Evolutionary conservation across 768 basidiomycete genomes (phyloP), one percentile per base, ranked within the genome.

Genomic region (Sarcodon sp.): DNA sequence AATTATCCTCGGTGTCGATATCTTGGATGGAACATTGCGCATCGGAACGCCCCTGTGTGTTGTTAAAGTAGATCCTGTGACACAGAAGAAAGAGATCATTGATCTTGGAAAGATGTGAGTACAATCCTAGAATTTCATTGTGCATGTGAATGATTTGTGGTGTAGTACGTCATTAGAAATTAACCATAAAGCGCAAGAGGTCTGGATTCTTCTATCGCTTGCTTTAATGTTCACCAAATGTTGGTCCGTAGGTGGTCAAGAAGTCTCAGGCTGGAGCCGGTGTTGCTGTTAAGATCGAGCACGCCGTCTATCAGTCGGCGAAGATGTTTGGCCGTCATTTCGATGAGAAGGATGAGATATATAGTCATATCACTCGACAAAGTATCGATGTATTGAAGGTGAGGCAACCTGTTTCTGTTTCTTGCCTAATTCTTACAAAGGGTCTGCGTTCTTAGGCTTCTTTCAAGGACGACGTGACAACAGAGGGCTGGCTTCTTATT

Each of bases 251-350:
- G 87, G 71, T 89, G 27, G 77, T 98, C 56, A 98, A 96, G 70
- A 93, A 89, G 66, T 72, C 81, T 2, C 91, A 97, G 63, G 81
- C 88, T n/a, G 94, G 91, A 57, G 93, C 76, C 44, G 94, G 96
- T 59, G 93, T 97, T 11, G 94, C 96, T 0, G 87, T 98, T 56
- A 99, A 98, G 75, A 97, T 98, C 51, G 96, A 98, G 64, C 87
- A 94, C 62, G 93, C 92, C 3, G 84, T 93, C 9, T 92, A 98
- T 64, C 87, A 97, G 66, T 85, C 87, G 21, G 81, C 91, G 31
- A 94, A 92, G 66, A 84, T 91, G 80, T 97, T 87, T 60, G 92
- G 93, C 5, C 80, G 93, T 55, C 94, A 97, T 66, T 97, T 92
- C 59, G 85, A 87, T 57, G 93, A 97, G 43, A 88, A 94, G 66